A percentile compares a stretch with the other conserved stretches of the same genome.
Evolutionary conservation across 2,329 filamentous ascomycete species (phyloP).

Genomic region (Fusarium phyllophilum): DNA sequence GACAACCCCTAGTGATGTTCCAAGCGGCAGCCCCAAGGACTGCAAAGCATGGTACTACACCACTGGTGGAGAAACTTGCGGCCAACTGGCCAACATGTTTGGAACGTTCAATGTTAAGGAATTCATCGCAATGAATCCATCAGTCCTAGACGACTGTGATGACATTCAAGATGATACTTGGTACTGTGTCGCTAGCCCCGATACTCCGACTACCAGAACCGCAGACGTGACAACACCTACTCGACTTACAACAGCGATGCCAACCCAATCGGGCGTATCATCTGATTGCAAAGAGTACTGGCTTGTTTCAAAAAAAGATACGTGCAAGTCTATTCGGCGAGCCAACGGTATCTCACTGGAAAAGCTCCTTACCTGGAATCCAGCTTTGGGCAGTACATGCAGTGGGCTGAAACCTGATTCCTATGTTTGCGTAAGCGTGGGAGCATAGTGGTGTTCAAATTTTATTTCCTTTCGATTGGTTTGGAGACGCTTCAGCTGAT

Average conservation of each 20-base stretch:
- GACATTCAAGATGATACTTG: rapidly evolving
- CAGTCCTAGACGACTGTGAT: rapidly evolving
- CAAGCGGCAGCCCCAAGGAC: not conserved
- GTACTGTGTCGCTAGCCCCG: not conserved
- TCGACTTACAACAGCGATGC: rapidly evolving
- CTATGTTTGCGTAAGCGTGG: not conserved
- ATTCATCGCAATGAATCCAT: not conserved
- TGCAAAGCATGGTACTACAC: slow-evolving; percentile 3
- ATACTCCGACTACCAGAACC: not conserved
- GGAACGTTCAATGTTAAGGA: not conserved
- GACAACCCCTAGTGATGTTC: not conserved
- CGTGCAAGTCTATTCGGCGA: not conserved
- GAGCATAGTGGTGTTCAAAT: too few relatives aligned
- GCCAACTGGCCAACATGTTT: not conserved
- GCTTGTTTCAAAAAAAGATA: not conserved
- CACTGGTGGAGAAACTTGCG: not conserved
- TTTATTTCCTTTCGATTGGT: too few relatives aligned
- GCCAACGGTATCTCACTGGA: not conserved
- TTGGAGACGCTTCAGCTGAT: too few relatives aligned
- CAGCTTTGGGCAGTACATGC: not conserved
- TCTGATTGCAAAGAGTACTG: not conserved
- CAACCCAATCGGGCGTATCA: not conserved
- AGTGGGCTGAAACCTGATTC: not conserved
- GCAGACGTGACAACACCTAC: rapidly evolving
- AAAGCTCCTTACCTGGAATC: not conserved